Evolutionary conservation across 176 grass and related monocot species (phyloP), one percentile per base, ranked within the genome.

Genomic region (Pontederia paniculata): DNA sequence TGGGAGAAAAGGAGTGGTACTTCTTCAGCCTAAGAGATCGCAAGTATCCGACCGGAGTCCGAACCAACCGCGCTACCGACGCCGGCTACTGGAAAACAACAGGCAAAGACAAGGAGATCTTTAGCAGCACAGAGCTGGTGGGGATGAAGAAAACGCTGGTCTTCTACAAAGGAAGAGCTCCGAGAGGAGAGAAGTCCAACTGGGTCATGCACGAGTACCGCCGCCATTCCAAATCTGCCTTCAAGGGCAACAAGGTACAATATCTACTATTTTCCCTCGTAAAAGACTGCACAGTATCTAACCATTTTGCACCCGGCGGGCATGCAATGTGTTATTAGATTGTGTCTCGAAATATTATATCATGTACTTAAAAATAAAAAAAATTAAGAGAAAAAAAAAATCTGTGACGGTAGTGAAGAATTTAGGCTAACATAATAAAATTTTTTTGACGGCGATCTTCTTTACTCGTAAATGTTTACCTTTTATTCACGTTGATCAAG

Each of bases 151-250:
- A 56, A 22, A 56, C 54, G 4, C 54, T 56, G 10, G 54, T 56
- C 12, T 56, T 56, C 54, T 56, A 56, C 21, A 56, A 56, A 56
- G 54, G 54, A 4, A 56, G 54, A 13, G 54, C 54, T 56, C 54
- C 54, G 12, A 56, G 54, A 31, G 54, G 54, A 9, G 54, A 56
- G 54, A 56, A 56, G 54, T 23, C 54, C 6, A 23, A 56, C 21
- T 56, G 54, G 54, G 54, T 55, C 17, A 55, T 55, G 52, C 52
- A 55, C 10, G 52, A 55, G 21, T 55, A 55, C 52, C 52, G 52
- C 18, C 54, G 23, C 17, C 54, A 56, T 23, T 56, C 54, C 2
- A 56, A 31, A 31, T 56, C 21, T 11, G 10, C 21, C 54, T 31
- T 23, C 21, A 56, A 7, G 8, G 21, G 10, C 10, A 56, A 7